Base-by-base conservation (phyloP, 1,139 yeast species). In the Protomyces lactucae-debilis region DNA sequence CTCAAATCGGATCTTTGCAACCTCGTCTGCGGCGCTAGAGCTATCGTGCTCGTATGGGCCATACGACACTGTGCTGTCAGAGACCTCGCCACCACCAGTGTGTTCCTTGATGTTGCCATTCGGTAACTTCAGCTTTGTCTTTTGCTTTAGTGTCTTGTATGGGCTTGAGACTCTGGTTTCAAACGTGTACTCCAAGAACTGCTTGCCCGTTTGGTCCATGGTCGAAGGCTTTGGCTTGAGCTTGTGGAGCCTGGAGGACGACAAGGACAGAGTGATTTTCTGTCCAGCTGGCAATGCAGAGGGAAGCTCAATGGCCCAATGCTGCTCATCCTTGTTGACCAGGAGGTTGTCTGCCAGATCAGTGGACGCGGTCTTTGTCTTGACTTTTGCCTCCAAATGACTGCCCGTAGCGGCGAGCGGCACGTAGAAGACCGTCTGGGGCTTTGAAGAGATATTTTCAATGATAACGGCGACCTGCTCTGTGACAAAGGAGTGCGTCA, bases 221-320 rank as follows among this genome's bases (percentile, higher is more conserved):
- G 79, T 77, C 61, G 79, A 80, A 2, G 98, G 98, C 65, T 83
- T 75, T 54, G 97, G 88, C 57, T 70, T 69, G 61, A 85, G 72
- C 16, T 78, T 75, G 65, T 80, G 78, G 53, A 83, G 78, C 68
- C 83, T 78, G 4, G 85, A 83, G 67, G 81, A 77, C 43, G 83
- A 82, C n/a, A 87, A 75, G 54, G 78, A 76, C 65, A 93, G 71
- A 0, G 71, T 69, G 9, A 55, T 60, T 12, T 51, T 55, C 21
- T 65, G 80, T 51, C 84, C 83, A 28, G 95, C 88, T 5, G 86
- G 82, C 66, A 92, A 76, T 45, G 95, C 88, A 63, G 78, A 78
- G 21, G 91, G 88, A 43, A 88, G 75, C n/a, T 69, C 71, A 39
- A 90, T 72, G 67, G 78, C 76, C 71, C 83, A 81, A 70, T 80